phyloP scores from a whole-genome alignment of 169 alveolate genomes.

The Plasmodium adleri region DNA sequence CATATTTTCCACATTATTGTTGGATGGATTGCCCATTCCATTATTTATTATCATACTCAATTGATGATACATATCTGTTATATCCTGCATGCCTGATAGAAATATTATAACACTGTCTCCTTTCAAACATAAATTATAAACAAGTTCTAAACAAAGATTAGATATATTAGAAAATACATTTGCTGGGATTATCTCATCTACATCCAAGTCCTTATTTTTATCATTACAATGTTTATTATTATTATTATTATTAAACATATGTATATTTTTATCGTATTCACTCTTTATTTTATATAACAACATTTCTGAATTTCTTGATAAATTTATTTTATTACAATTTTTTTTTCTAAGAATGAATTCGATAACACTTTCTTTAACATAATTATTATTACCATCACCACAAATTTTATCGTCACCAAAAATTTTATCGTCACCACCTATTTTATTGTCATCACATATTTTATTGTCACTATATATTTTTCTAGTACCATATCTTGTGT shows the following conservation, averaged over 20 bases:
- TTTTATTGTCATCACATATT: neutral
- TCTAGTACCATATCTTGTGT: constrained; percentile 6
- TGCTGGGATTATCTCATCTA: constrained; percentile 47
- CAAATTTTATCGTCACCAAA: neutral
- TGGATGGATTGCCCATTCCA: neutral
- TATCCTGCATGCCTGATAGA: constrained; percentile 55
- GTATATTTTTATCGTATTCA: constrained; percentile 37
- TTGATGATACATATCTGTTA: constrained; percentile 59
- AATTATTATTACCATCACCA: neutral
- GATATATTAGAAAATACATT: constrained; percentile 43
- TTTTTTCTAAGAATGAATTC: constrained; percentile 42
- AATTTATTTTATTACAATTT: constrained; percentile 14
- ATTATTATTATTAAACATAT: constrained; percentile 3
- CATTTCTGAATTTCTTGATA: constrained; percentile 11
- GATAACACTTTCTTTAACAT: constrained; percentile 16
- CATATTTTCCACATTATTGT: neutral
- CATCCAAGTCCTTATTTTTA: constrained; percentile 14
- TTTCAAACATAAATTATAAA: constrained; percentile 26
- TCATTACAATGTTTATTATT: neutral
- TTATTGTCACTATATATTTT: neutral
- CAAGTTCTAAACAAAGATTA: constrained; percentile 31
- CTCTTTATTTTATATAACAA: constrained; percentile 30
- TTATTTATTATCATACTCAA: constrained; percentile 26
- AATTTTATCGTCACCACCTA: neutral
- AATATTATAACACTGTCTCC: constrained; percentile 62